Conservation (phyloP, 192 early-diverging fungal genomes). For the Dissophora globulifera region DNA sequence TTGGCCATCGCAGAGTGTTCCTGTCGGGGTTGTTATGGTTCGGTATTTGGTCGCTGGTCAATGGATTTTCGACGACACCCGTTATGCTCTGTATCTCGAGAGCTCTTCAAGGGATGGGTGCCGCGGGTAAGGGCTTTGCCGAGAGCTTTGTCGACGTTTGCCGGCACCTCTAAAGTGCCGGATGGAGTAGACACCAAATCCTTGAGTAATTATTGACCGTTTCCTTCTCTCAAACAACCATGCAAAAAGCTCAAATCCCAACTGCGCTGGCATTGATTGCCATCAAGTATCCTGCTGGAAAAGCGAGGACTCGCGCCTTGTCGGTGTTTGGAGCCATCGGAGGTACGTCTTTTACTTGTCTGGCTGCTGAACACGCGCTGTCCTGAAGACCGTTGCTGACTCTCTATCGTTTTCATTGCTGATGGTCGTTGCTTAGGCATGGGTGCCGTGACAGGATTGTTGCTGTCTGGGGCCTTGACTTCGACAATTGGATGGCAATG, state of each 20-base stretch:
- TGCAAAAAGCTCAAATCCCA: constrained; percentile 35
- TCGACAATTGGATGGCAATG: constrained; percentile 56
- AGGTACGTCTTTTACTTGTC: constrained; percentile 17
- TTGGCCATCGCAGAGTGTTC: constrained; percentile 54
- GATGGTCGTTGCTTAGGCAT: constrained; percentile 21
- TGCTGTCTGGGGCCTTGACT: constrained; percentile 49
- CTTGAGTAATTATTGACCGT: no score
- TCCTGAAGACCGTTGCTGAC: not conserved
- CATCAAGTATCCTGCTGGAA: constrained; percentile 42
- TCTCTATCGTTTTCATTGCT: not conserved
- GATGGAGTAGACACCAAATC: no score
- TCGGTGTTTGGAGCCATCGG: constrained; percentile 52
- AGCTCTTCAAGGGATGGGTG: constrained; percentile 53
- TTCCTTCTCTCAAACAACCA: not conserved
- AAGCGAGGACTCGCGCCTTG: constrained; percentile 33
- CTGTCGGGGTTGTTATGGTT: constrained; percentile 48
- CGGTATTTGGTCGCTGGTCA: constrained; percentile 41
- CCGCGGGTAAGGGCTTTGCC: constrained; percentile 31
- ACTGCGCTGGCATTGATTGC: constrained; percentile 49
- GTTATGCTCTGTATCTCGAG: constrained; percentile 54
- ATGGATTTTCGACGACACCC: constrained; percentile 45
- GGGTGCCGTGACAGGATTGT: constrained; percentile 48
- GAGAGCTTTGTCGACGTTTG: no score
- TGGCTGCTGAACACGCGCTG: not conserved
- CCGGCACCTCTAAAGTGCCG: no score